These are phyloP conservation scores for Lyophyllum decastes DNA, from an alignment of 768 basidiomycete genomes.

Conservation along the genomic window DNA sequence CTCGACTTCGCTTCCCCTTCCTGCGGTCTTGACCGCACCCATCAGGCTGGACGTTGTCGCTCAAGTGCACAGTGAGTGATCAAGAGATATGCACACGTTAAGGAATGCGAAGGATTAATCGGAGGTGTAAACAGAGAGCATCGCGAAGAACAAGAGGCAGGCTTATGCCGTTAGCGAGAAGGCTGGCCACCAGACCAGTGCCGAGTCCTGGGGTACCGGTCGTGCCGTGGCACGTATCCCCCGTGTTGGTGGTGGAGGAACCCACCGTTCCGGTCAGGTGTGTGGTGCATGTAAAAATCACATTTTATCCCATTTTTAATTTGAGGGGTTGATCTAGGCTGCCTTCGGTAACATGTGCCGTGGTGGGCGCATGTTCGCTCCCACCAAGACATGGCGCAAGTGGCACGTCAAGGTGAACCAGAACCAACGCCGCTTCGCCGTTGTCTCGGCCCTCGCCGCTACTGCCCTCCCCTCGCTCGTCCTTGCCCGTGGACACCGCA, in stretches of 20 bases:
- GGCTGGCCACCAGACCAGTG: conserved; percentile 98
- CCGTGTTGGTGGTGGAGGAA: conserved; percentile 98
- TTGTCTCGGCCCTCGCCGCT: conserved; percentile 96
- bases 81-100: neutral
- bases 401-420: conserved; percentile 99
- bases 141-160: conserved; percentile 98
- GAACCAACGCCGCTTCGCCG: conserved; percentile 97
- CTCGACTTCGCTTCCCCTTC: conserved; percentile 87
- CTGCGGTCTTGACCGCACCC: conserved; percentile 96
- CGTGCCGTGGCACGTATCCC: conserved; percentile 99
- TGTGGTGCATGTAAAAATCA: conserved; percentile 18
- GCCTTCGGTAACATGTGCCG: conserved; percentile 99
- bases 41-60: conserved; percentile 98
- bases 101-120: conserved; percentile 10
- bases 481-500: conserved; percentile 97
- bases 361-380: conserved; percentile 99
- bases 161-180: conserved; percentile 96
- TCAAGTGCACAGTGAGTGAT: conserved; percentile 94
- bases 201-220: conserved; percentile 99
- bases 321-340: conserved; percentile 50
- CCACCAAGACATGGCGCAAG: conserved; percentile 98
- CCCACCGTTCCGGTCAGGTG: conserved; percentile 96
- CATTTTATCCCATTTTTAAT: conserved; percentile 3
- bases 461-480: conserved; percentile 98
- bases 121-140: conserved; percentile 66